Base-by-base conservation (phyloP, 371 early-diverging fungal species). In the Mortierella sp. region DNA sequence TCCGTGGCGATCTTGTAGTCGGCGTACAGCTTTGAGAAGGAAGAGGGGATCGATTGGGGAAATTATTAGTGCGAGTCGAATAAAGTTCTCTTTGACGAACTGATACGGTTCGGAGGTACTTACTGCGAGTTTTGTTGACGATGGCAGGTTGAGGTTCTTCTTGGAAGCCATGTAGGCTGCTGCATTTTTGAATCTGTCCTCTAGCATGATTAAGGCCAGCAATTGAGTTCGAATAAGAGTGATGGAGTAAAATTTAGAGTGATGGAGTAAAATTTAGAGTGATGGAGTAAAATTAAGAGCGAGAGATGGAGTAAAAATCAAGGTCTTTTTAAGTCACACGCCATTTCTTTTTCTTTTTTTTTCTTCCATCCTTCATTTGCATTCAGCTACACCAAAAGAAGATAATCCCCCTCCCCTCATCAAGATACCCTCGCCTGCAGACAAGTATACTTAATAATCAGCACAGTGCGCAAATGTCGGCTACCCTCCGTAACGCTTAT, bases 401-500 rank as follows among this genome's bases (percentile, higher is more conserved):
- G 4, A 30, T 30, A 30, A 30, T 30, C 30, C 45, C 11, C 45
- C 3, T 43, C 3, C 11, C 45, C 45, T 43, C 18, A 11, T 43
- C 45, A 43, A 43, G 45, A 3, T 43, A 43, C 49, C 49, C 18
- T 6, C 4, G n/a, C 4, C n/a, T 49, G 49, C n/a, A 49, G 49
- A 49, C n/a, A n/a, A n/a, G n/a, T 16, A 49, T 8, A 20, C 18
- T n/a, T 5, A n/a, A 18, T 49, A 0, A 20, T 6, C n/a, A 49
- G 45, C n/a, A 49, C 6, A 49, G 49, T 8, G 18, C 45, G 18
- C 18, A 52, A 28, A 66, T 66, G 67, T 62, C 71, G 16, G 54
- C 73, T 18, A 49, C 80, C 16, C 61, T 89, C 26, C 86, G 88
- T 66, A 90, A 90, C 62, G 84, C 86, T 24, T 90, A 90, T 59